Evolutionary conservation across 768 basidiomycete species (phyloP), one percentile per base, ranked within the genome.

Genomic region (Rhodosporidiobolus odoratus): DNA sequence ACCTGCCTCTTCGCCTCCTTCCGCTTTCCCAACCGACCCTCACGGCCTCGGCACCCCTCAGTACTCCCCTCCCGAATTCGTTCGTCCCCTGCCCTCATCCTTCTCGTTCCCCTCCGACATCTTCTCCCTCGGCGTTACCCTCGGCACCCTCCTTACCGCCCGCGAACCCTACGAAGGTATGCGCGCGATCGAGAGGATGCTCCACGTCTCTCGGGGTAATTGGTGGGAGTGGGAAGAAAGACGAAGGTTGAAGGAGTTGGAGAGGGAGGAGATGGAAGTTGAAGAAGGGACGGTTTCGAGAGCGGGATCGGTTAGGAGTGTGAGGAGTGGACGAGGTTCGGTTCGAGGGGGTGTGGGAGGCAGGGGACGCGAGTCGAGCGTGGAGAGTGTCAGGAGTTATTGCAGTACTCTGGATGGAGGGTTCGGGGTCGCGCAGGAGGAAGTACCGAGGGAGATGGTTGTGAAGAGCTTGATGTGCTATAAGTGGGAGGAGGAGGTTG

Each of bases 21-120:
- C 43, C 27, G 71, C 72, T 37, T 77, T 76, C 54, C 80, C 80
- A 7, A 76, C 76, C 50, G 80, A 81, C 65, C 79, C 80, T 2
- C 72, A 80, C 30, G 82, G 81, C 21, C 75, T 82, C 10, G 82
- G 82, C 25, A 82, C 82, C 0, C 76, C 81, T 4, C 75, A 79
- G 4, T 83, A 82, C 77, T 79, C 80, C 0, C 79, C 81, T 0
- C 82, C 82, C 15, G 82, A 83, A 61, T 77, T 81, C 27, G 78
- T 82, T 30, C 68, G 56, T 25, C 70, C 80, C 3, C 75, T 75
- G 2, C 78, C 78, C 2, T 71, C 76, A 0, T 67, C 75, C 3
- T 82, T 82, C 74, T 79, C 78, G 17, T 81, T 78, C 71, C 77
- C 80, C 2, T 77, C 80, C 58, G 82, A 83, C 71, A 72, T 82